These are phyloP conservation scores for Leucoagaricus sp. DNA, from an alignment of 1,284 basidiomycete species.

Conservation along the genomic window DNA sequence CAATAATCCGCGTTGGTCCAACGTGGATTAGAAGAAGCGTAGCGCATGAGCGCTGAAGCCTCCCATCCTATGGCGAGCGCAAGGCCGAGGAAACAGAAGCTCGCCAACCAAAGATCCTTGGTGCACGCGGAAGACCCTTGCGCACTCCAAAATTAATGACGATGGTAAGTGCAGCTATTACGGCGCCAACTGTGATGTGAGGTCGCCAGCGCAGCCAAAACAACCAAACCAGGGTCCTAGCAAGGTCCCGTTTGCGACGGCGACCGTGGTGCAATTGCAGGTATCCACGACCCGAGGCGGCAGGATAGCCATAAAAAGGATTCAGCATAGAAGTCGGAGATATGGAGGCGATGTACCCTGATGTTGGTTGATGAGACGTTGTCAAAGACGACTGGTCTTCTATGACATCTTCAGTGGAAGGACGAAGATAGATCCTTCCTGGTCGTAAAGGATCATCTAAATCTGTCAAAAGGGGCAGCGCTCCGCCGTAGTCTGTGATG, in stretches of 20 bases:
- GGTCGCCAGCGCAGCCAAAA: conserved; percentile 67
- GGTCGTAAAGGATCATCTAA: conserved; percentile 48
- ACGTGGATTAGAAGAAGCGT: no score
- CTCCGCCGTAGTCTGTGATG: conserved; percentile 61
- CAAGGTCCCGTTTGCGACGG: conserved; percentile 69
- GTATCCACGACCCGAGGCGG: conserved; percentile 32
- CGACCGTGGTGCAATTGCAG: conserved; percentile 56
- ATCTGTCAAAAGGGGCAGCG: conserved; percentile 45
- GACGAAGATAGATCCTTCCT: conserved; percentile 14
- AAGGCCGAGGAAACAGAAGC: conserved; percentile 4
- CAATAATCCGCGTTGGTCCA: no score
- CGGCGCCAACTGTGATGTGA: conserved; percentile 37
- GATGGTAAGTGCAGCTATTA: conserved; percentile 21
- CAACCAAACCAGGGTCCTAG: conserved; percentile 62
- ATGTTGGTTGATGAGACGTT: conserved; percentile 21
- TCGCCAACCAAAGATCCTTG: conserved; percentile 12
- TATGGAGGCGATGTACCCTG: conserved; percentile 34
- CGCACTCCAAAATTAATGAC: conserved; percentile 5
- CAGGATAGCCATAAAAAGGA: conserved; percentile 86
- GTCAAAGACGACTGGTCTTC: conserved; percentile 15
- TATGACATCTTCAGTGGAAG: conserved; percentile 12
- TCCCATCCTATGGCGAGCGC: background rate
- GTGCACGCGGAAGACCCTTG: conserved; percentile 5
- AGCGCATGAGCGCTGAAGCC: background rate
- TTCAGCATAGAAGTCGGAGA: conserved; percentile 63